A percentile compares a stretch with the other conserved stretches of the same genome.
These are phyloP conservation scores for Nemania sp. DNA, from an alignment of 2,329 filamentous ascomycete species.

Conservation along the genomic window DNA sequence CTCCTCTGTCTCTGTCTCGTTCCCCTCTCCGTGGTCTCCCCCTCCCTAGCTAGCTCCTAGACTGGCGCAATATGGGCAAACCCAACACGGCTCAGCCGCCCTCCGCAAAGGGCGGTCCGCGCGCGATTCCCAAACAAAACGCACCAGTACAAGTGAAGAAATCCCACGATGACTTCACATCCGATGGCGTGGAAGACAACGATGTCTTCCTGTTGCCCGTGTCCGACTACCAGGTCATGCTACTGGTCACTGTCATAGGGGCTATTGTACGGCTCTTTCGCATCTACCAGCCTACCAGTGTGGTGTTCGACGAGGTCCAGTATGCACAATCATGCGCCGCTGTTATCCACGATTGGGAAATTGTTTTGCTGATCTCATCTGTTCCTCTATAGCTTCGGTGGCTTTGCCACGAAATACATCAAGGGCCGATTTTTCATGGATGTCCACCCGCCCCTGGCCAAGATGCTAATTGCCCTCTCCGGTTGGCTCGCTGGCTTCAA, in stretches of 20 bases:
- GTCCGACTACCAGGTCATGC: conserved; percentile 80
- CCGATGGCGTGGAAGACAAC: conserved; percentile 81
- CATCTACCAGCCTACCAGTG: conserved; percentile 93
- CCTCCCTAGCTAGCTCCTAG: conserved; percentile 1
- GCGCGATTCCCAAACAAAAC: conserved; percentile 37
- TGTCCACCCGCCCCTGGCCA: conserved; percentile 96
- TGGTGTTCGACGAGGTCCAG: conserved; percentile 99
- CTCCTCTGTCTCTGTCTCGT: not conserved
- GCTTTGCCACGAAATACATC: conserved; percentile 98
- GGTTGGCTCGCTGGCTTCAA: conserved; percentile 95
- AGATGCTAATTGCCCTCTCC: conserved; percentile 92
- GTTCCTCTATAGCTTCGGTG: conserved; percentile 75
- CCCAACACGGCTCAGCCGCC: conserved; percentile 45
- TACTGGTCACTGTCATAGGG: conserved; percentile 73
- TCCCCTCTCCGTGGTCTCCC: conserved; percentile 16
- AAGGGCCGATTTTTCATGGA: conserved; percentile 99
- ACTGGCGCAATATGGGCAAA: conserved; percentile 43
- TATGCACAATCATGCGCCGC: conserved; percentile 54
- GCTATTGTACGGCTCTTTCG: conserved; percentile 85
- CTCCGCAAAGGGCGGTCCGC: conserved; percentile 35
- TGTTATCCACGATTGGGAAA: too few relatives aligned
- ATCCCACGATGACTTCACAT: conserved; percentile 64
- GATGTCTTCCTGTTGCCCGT: conserved; percentile 86
- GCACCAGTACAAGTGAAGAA: conserved; percentile 40
- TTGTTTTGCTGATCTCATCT: too few relatives aligned